phyloP scores from a whole-genome alignment of 2,329 filamentous ascomycete species.

The Parascedosporium putredinis region DNA sequence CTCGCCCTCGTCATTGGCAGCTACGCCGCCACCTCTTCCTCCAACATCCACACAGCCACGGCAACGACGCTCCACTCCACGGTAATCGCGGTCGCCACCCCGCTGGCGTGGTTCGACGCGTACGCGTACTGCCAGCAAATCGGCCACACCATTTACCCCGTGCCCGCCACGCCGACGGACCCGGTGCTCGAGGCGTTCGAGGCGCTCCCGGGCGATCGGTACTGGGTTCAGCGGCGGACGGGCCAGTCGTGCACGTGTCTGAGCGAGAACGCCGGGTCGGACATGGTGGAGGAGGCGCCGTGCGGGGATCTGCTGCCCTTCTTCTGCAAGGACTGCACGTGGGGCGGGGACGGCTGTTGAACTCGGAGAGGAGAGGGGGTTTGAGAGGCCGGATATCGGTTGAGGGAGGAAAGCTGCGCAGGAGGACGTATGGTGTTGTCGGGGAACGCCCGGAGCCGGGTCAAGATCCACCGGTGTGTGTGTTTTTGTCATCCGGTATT shows the following conservation, averaged over 20 bases:
- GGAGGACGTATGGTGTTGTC: too few relatives aligned
- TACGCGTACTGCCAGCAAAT: conserved; percentile 2
- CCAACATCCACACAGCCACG: too few relatives aligned
- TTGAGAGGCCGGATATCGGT: too few relatives aligned
- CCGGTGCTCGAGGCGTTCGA: neutral
- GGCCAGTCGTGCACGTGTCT: conserved; percentile 5
- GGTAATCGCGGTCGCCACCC: conserved; percentile 1
- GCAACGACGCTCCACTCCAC: too few relatives aligned
- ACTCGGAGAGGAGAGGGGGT: too few relatives aligned
- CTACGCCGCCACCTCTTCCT: too few relatives aligned
- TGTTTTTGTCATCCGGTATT: too few relatives aligned
- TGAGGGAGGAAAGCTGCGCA: too few relatives aligned
- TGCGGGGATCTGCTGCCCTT: conserved; percentile 4
- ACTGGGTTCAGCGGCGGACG: conserved; percentile 4
- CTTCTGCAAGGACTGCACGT: conserved; percentile 6
- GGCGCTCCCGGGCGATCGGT: neutral
- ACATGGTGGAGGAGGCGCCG: conserved; percentile 5
- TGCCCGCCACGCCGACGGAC: conserved; percentile 4
- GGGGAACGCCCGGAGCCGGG: too few relatives aligned
- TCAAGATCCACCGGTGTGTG: too few relatives aligned
- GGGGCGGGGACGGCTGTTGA: conserved; percentile 1
- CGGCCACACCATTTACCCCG: conserved; percentile 4
- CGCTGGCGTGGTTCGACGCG: conserved; percentile 1
- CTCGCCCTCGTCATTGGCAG: too few relatives aligned
- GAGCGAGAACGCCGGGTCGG: neutral